phyloP scores from a whole-genome alignment of 2,329 filamentous ascomycete species.

The Penicillium sclerotiorum region DNA sequence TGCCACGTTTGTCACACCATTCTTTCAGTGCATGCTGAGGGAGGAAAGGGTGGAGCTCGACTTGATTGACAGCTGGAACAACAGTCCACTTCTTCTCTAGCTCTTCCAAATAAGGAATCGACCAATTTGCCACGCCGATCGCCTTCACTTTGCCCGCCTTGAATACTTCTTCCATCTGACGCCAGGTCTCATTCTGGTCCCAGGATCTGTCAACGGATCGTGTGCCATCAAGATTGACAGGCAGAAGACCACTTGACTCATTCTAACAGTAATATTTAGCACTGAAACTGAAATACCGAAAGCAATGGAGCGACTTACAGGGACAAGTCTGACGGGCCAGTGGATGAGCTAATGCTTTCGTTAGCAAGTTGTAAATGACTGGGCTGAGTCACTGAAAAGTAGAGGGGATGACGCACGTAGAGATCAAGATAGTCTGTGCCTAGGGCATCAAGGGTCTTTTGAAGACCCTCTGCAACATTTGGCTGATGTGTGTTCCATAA shows the following conservation, averaged over 20 bases:
- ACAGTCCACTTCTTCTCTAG: constrained; percentile 20
- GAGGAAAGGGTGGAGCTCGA: constrained; percentile 44
- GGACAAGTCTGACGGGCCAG: constrained; percentile 40
- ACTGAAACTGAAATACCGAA: not conserved
- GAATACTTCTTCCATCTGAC: constrained; percentile 26
- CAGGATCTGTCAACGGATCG: constrained; percentile 33
- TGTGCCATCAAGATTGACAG: constrained; percentile 21
- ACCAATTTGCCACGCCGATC: constrained; percentile 30
- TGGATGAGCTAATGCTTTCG: constrained; percentile 40
- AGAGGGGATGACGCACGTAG: constrained; percentile 27
- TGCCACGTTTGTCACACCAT: constrained; percentile 37
- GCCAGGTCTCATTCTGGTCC: constrained; percentile 25
- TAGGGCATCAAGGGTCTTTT: constrained; percentile 43
- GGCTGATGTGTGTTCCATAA: constrained; percentile 72
- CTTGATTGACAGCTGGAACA: constrained; percentile 36
- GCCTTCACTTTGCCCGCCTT: constrained; percentile 23
- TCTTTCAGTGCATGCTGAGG: constrained; percentile 40
- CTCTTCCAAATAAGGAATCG: constrained; percentile 22
- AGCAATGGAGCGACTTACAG: constrained; percentile 5
- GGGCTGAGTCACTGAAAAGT: not conserved
- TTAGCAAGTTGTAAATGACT: constrained; percentile 1
- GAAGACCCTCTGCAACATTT: constrained; percentile 59
- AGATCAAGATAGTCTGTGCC: constrained; percentile 46
- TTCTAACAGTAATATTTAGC: constrained; percentile 10
- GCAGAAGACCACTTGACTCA: constrained; percentile 12